Base-by-base conservation (phyloP, 1,284 basidiomycete species). In the Anthracocystis panici-leucophaei region DNA sequence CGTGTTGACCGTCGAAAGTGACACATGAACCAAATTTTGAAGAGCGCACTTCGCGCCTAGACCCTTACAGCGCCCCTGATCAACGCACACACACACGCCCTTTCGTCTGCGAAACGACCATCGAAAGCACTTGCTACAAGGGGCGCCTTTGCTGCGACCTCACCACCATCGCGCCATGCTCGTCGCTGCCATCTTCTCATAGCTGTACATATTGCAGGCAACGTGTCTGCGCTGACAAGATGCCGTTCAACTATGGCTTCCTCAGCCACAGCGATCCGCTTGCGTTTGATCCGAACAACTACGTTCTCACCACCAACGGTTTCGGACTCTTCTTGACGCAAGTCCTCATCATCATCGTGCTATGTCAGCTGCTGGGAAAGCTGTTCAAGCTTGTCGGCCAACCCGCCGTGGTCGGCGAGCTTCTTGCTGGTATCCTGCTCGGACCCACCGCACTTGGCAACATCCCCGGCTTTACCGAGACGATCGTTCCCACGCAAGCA, bases 381-480 rank as follows among this genome's bases (percentile, higher is more conserved):
- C 44, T 60, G 10, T 79, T 79, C 63, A 73, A 66, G 41, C 38
- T 52, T 9, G 21, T 78, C 27, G 71, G 71, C 11, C 77, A 79
- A 40, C 77, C 77, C 29, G 65, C 60, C 5, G 77, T 79, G 5
- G 67, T 75, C 5, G 77, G 77, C 41, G 77, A 79, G 60, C 57
- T 79, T 33, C 57, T 79, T 0, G 77, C 77, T 3, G 77, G 75
- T 18, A 72, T 79, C 23, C 65, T 74, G 21, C 65, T 79, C 16
- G 77, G 77, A 27, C 75, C 75, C 11, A 79, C 77, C 9, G 77
- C 70, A 12, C 50, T 79, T 3, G 74, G 70, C 53, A 73, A 77
- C 46, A 75, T 79, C 14, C 77, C 77, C 8, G 65, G 68, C 57
- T 79, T 79, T 52, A 79, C 71, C 12, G 29, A 63, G 1, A 75